phyloP scores from a whole-genome alignment of 371 early-diverging fungal species.

The Encephalitozoon cuniculi region DNA sequence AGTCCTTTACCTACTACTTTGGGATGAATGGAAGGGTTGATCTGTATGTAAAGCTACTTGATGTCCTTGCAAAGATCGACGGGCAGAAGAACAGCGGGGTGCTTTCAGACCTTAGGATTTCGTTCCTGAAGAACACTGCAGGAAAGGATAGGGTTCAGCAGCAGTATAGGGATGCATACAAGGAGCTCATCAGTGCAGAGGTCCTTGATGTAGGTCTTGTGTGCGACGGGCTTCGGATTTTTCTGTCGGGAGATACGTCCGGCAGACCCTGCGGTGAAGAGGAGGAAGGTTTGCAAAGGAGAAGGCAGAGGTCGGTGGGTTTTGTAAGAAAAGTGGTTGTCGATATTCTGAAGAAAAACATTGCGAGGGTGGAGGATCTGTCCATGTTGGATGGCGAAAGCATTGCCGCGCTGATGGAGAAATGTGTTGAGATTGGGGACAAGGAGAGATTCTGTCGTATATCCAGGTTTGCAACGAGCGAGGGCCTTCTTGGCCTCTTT shows the following conservation, averaged over 20 bases:
- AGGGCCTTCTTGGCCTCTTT: not conserved
- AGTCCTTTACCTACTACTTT: conserved; percentile 11
- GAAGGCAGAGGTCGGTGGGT: not conserved
- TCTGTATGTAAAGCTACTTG: not conserved
- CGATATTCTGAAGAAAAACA: not conserved
- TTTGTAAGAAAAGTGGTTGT: not conserved
- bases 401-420: not conserved
- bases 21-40: not conserved
- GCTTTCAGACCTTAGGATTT: not conserved
- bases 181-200: not conserved
- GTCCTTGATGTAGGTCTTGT: not conserved
- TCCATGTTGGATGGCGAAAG: not conserved
- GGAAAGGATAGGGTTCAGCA: not conserved
- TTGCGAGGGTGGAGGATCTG: not conserved
- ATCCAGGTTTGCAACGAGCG: not conserved
- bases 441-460: not conserved
- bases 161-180: not conserved
- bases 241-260: not conserved
- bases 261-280: not conserved
- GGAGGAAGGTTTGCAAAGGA: not conserved
- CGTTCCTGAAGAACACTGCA: not conserved
- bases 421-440: not conserved
- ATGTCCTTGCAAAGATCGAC: conserved; percentile 4
- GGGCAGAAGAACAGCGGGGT: conserved; percentile 8
- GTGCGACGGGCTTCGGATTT: not conserved